phyloP scores from a whole-genome alignment of 2,329 filamentous ascomycete genomes.

The Nemania diffusa region DNA sequence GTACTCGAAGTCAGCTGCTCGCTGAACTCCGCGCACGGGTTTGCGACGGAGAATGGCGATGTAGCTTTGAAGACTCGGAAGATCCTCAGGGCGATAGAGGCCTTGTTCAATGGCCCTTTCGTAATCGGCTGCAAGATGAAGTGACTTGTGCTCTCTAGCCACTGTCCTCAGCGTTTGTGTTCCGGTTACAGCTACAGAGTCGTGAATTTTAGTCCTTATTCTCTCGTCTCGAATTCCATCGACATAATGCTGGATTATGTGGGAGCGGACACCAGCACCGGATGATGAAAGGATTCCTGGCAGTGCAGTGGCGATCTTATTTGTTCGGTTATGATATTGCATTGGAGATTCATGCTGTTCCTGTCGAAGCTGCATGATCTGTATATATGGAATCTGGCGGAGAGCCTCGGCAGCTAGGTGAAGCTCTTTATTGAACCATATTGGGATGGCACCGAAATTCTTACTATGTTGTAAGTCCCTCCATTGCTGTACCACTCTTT shows the following conservation, averaged over 20 bases:
- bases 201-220: constrained; percentile 56
- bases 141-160: constrained; percentile 62
- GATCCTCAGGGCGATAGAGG: constrained; percentile 55
- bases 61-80: constrained; percentile 58
- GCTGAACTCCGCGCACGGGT: constrained; percentile 41
- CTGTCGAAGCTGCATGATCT: constrained; percentile 65
- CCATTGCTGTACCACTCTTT: constrained; percentile 58
- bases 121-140: constrained; percentile 67
- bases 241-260: constrained; percentile 57
- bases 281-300: constrained; percentile 42
- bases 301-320: constrained; percentile 52
- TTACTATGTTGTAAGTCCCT: constrained; percentile 53
- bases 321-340: constrained; percentile 61
- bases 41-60: constrained; percentile 60
- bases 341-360: constrained; percentile 61
- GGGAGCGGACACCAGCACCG: constrained; percentile 34
- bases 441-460: constrained; percentile 58
- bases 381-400: constrained; percentile 63
- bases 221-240: constrained; percentile 61
- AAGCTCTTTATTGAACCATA: constrained; percentile 64
- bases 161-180: constrained; percentile 54
- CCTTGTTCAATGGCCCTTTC: constrained; percentile 62
- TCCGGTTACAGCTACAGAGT: constrained; percentile 46
- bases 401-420: constrained; percentile 60
- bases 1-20: constrained; percentile 45